Evolutionary conservation across 1,284 basidiomycete genomes (phyloP).

Genomic region (Chalciporus sp.): DNA sequence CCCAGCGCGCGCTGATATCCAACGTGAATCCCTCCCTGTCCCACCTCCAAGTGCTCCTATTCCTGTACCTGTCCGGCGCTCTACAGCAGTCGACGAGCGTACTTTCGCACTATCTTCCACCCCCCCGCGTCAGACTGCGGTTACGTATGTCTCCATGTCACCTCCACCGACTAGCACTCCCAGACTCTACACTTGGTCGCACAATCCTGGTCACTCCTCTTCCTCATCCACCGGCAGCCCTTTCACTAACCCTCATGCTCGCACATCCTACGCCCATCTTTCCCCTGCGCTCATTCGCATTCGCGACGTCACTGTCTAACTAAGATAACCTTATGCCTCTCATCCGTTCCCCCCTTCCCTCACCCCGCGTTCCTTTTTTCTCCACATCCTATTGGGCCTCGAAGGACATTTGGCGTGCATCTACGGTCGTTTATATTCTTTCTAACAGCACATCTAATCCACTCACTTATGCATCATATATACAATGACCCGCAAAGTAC

Average conservation of each 20-base stretch:
- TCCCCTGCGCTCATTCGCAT: constrained; percentile 36
- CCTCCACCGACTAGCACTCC: constrained; percentile 51
- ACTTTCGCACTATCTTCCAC: constrained; percentile 26
- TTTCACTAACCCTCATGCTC: constrained; percentile 50
- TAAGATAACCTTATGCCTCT: not conserved
- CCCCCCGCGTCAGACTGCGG: constrained; percentile 31
- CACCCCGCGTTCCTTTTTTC: not conserved
- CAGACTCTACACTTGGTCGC: constrained; percentile 44
- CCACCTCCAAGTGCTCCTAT: constrained; percentile 33
- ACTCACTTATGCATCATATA: constrained; percentile 40
- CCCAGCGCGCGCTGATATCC: not conserved
- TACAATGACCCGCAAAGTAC: constrained; percentile 27
- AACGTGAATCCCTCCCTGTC: constrained; percentile 6
- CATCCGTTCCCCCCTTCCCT: not conserved
- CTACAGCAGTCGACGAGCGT: constrained; percentile 24
- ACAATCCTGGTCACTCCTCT: constrained; percentile 31
- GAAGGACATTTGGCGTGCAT: constrained; percentile 17
- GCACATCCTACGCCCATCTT: constrained; percentile 51
- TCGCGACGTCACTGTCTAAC: constrained; percentile 33
- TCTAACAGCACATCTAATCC: constrained; percentile 35
- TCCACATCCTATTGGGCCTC: constrained; percentile 11
- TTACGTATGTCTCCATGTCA: constrained; percentile 43
- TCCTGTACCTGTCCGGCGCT: constrained; percentile 29
- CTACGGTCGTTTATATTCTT: constrained; percentile 27
- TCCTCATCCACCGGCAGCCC: constrained; percentile 37